Conservation (phyloP, 495 filamentous ascomycete genomes). For the Penicillium lagena region DNA sequence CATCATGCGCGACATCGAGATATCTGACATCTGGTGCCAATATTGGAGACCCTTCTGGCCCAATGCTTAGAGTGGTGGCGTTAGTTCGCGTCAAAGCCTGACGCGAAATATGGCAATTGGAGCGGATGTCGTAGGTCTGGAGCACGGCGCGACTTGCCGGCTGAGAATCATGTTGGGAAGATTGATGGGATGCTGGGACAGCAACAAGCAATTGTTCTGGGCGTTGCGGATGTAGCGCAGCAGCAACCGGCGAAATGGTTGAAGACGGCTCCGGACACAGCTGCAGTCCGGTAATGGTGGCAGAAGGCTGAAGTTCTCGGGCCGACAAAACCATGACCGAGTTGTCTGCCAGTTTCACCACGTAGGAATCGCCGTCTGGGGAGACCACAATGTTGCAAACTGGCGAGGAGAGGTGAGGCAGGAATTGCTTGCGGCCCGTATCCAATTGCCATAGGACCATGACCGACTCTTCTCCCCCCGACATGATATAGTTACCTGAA, state of each 20-base stretch:
- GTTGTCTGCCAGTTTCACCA: constrained; percentile 81
- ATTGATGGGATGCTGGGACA: constrained; percentile 44
- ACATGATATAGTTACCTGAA: constrained; percentile 90
- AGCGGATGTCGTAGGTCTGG: constrained; percentile 77
- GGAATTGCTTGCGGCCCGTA: constrained; percentile 67
- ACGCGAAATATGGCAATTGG: constrained; percentile 65
- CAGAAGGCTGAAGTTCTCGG: constrained; percentile 72
- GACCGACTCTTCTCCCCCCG: constrained; percentile 84
- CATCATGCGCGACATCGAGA: constrained; percentile 68
- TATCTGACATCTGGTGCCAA: constrained; percentile 67
- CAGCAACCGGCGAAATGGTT: constrained; percentile 18
- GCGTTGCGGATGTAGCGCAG: constrained; percentile 46
- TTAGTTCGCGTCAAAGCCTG: constrained; percentile 88
- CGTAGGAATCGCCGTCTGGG: constrained; percentile 69
- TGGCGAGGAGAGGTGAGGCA: constrained; percentile 80
- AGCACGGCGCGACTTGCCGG: constrained; percentile 46
- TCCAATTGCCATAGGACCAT: constrained; percentile 95
- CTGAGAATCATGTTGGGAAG: constrained; percentile 22
- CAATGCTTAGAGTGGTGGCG: constrained; percentile 68
- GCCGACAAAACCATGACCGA: constrained; percentile 83
- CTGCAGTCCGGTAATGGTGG: constrained; percentile 79
- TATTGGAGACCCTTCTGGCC: constrained; percentile 60
- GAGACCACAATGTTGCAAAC: constrained; percentile 83
- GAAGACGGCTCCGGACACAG: constrained; percentile 23
- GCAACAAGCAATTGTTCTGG: constrained; percentile 55